phyloP scores from a whole-genome alignment of 192 early-diverging fungal species.

The Coemansia sp. region DNA sequence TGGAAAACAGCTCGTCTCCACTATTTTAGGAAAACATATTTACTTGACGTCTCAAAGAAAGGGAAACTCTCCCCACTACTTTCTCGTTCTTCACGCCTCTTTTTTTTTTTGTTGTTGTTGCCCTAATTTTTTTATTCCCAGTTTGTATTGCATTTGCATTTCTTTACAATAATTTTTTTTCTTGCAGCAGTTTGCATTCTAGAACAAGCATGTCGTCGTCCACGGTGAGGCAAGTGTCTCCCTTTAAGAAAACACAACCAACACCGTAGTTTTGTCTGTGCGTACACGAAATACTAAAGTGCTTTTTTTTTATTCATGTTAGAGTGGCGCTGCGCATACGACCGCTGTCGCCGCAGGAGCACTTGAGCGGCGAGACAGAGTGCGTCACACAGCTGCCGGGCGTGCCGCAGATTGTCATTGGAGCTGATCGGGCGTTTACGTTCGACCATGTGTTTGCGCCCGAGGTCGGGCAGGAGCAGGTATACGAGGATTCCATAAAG shows the following conservation, averaged over 20 bases:
- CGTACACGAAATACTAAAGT: too few relatives aligned
- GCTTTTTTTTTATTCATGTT: constrained; percentile 1
- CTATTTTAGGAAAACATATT: too few relatives aligned
- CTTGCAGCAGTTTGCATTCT: neutral
- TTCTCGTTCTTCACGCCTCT: too few relatives aligned
- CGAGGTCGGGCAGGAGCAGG: constrained; percentile 61
- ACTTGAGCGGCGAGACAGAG: constrained; percentile 38
- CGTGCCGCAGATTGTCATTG: constrained; percentile 51
- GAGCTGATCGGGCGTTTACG: constrained; percentile 56
- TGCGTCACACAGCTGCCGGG: constrained; percentile 51
- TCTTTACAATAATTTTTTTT: neutral
- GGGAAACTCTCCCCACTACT: too few relatives aligned
- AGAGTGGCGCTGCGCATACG: constrained; percentile 51
- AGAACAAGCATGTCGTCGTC: constrained; percentile 21
- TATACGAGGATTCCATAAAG: constrained; percentile 58
- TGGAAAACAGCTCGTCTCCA: too few relatives aligned
- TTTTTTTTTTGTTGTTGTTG: too few relatives aligned
- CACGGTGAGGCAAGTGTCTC: constrained; percentile 24
- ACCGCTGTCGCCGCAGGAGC: constrained; percentile 47
- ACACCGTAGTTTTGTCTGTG: too few relatives aligned
- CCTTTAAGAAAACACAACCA: neutral
- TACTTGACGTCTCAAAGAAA: too few relatives aligned
- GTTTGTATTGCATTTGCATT: neutral
- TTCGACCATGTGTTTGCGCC: constrained; percentile 77
- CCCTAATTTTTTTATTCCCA: too few relatives aligned